These are phyloP conservation scores for Actinomucor elegans DNA, from an alignment of 371 early-diverging fungal species.

Conservation along the genomic window DNA sequence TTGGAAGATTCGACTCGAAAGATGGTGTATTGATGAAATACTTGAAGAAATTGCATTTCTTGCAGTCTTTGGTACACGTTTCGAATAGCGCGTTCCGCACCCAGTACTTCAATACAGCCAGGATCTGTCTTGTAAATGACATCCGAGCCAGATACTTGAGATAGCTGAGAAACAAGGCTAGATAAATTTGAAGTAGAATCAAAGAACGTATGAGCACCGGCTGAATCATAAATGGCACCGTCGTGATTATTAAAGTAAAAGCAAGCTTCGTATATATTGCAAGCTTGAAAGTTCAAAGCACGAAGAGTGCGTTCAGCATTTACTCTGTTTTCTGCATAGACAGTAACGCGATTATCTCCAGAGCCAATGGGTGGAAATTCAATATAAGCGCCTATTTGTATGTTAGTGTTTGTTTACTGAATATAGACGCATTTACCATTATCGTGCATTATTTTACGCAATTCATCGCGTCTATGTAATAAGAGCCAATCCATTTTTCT, in stretches of 20 bases:
- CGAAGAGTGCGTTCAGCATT: slow-evolving; percentile 73
- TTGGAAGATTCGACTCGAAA: slow-evolving; percentile 72
- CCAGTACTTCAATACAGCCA: slow-evolving; percentile 65
- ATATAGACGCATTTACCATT: slow-evolving; percentile 51
- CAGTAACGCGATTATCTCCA: slow-evolving; percentile 49
- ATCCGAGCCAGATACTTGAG: slow-evolving; percentile 60
- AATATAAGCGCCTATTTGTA: slow-evolving; percentile 48
- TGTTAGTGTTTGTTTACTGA: background rate
- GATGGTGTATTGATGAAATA: slow-evolving; percentile 13
- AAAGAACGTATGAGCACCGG: slow-evolving; percentile 30
- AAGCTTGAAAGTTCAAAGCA: slow-evolving; percentile 61
- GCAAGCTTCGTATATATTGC: slow-evolving; percentile 58
- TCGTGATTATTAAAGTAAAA: slow-evolving; percentile 53
- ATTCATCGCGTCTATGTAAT: slow-evolving; percentile 56
- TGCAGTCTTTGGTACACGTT: slow-evolving; percentile 55
- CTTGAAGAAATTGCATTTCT: slow-evolving; percentile 47
- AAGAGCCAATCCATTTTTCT: slow-evolving; percentile 81
- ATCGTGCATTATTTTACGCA: slow-evolving; percentile 72
- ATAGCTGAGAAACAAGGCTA: slow-evolving; percentile 48
- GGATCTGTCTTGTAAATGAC: slow-evolving; percentile 49
- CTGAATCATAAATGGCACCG: slow-evolving; percentile 25
- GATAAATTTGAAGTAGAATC: slow-evolving; percentile 36
- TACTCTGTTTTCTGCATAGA: slow-evolving; percentile 67
- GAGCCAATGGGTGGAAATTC: slow-evolving; percentile 67
- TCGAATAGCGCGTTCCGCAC: slow-evolving; percentile 62